Base-by-base conservation (phyloP, 176 grass and related monocot genomes). In the Zizania latifolia region DNA sequence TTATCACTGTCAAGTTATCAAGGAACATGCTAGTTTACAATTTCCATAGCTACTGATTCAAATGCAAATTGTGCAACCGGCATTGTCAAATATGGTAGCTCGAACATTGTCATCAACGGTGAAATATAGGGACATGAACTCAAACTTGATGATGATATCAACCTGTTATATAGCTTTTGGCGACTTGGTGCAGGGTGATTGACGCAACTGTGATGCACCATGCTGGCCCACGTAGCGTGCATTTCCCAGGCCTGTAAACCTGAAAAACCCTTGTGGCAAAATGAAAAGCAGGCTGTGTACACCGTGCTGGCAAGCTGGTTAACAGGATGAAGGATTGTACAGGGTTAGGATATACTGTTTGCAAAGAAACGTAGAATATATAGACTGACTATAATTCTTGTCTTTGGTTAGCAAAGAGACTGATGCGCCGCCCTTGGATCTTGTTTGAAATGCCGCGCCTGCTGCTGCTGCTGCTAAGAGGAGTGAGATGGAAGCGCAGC, bases 401-500 rank as follows among this genome's bases (percentile, higher is more conserved):
- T 78, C 50, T 83, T 16, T 68, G 85, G 3, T 26, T 28, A 7
- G 68, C 34, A 48, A 93, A 93, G 38, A 63, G 68, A 70, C 32
- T 62, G 67, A 85, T 68, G 4, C 82, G 77, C 73, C 70, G 82
- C n/a, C 26, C 65, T 0, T 71, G 85, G 43, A 29, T 62, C 44
- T 81, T 87, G 45, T 43, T 79, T 10, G 76, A 0, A 6, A 34
- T 38, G 37, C 76, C 71, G 22, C 81, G 71, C 55, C 66, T 82
- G 40, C 81, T 87, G 27, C 86, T 89, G 44, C 77, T 78, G 60
- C 76, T 91, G 44, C 73, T 85, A 19, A 88, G 62, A 27, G 85
- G 79, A 66, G 85, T 86, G 21, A 76, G 17, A 44, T 87, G 75
- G 66, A 89, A 80, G 9, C 58, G 86, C 44, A 85, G 74, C 36